A percentile compares a stretch with the other conserved stretches of the same genome.
Evolutionary conservation across 371 early-diverging fungal species (phyloP).

Genomic region (Apophysomyces elegans): DNA sequence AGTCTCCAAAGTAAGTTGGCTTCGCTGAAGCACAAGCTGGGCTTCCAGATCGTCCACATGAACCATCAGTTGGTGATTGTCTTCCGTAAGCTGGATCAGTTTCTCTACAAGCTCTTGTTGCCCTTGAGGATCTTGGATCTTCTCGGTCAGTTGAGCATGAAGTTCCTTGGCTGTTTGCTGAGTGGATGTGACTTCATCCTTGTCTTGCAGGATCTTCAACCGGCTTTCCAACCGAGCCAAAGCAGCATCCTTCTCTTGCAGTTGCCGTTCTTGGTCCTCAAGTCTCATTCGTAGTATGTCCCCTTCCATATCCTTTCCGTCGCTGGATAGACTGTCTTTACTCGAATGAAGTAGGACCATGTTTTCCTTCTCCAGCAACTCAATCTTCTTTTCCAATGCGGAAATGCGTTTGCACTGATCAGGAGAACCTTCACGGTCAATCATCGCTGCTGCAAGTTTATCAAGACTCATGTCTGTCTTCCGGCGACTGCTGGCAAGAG

Average conservation of each 20-base stretch:
- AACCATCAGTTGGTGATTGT: conserved; percentile 39
- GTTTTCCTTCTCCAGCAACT: conserved; percentile 23
- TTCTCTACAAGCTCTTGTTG: conserved; percentile 32
- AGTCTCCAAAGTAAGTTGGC: conserved; percentile 41
- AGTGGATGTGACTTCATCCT: conserved; percentile 8
- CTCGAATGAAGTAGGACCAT: conserved; percentile 14
- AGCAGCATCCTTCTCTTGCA: not conserved
- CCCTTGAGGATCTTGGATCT: conserved; percentile 13
- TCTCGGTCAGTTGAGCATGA: conserved; percentile 15
- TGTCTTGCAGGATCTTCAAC: not conserved
- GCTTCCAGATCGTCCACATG: conserved; percentile 46
- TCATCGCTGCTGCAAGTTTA: not conserved
- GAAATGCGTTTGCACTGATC: conserved; percentile 18
- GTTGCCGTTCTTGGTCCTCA: conserved; percentile 1
- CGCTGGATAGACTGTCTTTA: conserved; percentile 5
- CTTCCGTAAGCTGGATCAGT: conserved; percentile 34
- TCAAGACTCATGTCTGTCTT: not conserved
- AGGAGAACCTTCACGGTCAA: conserved; percentile 14
- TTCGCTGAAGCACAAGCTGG: conserved; percentile 42
- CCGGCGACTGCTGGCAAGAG: conserved; percentile 3
- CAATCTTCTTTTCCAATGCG: conserved; percentile 19
- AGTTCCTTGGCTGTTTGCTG: not conserved
- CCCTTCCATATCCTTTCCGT: not conserved
- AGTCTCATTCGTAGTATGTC: not conserved
- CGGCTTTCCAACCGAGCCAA: not conserved